Conservation (phyloP, 805 yeast genomes). For the Candida vaughaniae region DNA sequence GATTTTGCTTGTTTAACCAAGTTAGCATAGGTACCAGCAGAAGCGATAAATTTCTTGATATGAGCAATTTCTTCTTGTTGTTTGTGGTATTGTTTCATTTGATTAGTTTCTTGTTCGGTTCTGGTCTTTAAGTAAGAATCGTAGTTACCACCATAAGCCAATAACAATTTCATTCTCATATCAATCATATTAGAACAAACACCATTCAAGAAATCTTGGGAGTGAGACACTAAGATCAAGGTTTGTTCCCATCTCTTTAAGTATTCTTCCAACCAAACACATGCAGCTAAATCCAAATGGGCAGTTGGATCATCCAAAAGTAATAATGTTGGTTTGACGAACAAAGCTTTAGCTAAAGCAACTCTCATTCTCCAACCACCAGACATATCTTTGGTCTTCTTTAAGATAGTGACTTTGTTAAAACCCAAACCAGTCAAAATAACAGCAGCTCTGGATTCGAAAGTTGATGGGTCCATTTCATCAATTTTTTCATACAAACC, state of each 20-base stretch:
- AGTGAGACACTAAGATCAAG: slow-evolving; percentile 92
- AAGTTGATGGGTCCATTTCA: slow-evolving; percentile 92
- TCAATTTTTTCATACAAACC: slow-evolving; percentile 94
- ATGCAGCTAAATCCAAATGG: slow-evolving; percentile 97
- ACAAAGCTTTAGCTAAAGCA: slow-evolving; percentile 94
- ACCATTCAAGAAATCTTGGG: slow-evolving; percentile 99
- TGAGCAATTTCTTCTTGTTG: slow-evolving; percentile 99
- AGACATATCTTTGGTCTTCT: slow-evolving; percentile 97
- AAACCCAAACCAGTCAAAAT: slow-evolving; percentile 97
- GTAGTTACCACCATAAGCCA: slow-evolving; percentile 94
- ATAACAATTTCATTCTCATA: slow-evolving; percentile 81
- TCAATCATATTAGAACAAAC: slow-evolving; percentile 98
- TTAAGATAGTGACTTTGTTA: slow-evolving; percentile 79
- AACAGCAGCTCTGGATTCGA: slow-evolving; percentile 94
- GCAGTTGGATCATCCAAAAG: slow-evolving; percentile 98
- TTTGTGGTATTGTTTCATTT: slow-evolving; percentile 94
- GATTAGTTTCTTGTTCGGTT: slow-evolving; percentile 90
- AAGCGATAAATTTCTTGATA: slow-evolving; percentile 97
- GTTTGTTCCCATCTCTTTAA: slow-evolving; percentile 92
- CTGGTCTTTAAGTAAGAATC: slow-evolving; percentile 96
- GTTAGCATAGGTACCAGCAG: slow-evolving; percentile 99
- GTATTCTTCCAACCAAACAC: slow-evolving; percentile 99
- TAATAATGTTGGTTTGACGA: slow-evolving; percentile 94
- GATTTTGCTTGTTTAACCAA: slow-evolving; percentile 98
- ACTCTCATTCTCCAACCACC: slow-evolving; percentile 99